Percentiles rank a stretch among this genome's conserved stretches.
Conservation (phyloP, 2,329 filamentous ascomycete genomes). For the Aspergillus sp. region DNA sequence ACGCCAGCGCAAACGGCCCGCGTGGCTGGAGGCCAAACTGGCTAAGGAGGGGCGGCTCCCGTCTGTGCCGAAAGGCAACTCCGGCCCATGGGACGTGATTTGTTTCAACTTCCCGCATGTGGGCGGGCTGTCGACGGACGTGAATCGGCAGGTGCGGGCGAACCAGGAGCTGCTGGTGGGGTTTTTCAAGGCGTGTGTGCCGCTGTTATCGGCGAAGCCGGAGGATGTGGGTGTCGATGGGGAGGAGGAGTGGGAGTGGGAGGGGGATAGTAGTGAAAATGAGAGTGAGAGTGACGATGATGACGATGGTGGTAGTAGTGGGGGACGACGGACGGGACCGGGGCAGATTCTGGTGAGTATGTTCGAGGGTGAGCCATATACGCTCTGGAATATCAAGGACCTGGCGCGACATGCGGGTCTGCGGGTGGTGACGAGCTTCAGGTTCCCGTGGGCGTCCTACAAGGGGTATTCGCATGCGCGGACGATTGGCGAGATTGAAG, state of each 20-base stretch:
- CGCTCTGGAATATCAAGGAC: conserved; percentile 90
- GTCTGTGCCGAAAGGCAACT: conserved; percentile 5
- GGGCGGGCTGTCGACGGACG: conserved; percentile 85
- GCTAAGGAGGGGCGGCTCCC: neutral
- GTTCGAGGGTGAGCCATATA: conserved; percentile 93
- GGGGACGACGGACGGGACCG: conserved; percentile 23
- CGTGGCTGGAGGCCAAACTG: conserved; percentile 18
- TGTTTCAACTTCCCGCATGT: conserved; percentile 98
- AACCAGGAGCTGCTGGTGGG: conserved; percentile 66
- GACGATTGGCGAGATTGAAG: conserved; percentile 45
- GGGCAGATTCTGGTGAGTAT: conserved; percentile 73
- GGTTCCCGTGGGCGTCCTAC: conserved; percentile 47
- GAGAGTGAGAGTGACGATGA: conserved; percentile 15
- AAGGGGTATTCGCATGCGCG: conserved; percentile 47
- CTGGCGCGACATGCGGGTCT: conserved; percentile 68
- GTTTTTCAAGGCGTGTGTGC: conserved; percentile 47
- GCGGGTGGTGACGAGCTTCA: conserved; percentile 46
- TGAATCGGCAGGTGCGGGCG: conserved; percentile 88
- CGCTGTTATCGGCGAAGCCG: conserved; percentile 35
- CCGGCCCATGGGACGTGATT: conserved; percentile 66
- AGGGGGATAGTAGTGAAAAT: conserved; percentile 19
- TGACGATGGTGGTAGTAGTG: no score
- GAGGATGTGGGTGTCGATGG: conserved; percentile 19
- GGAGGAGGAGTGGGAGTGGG: conserved; percentile 23
- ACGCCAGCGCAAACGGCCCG: conserved; percentile 29